Base-by-base conservation (phyloP, 2,329 filamentous ascomycete species). In the Fusarium sp. region DNA sequence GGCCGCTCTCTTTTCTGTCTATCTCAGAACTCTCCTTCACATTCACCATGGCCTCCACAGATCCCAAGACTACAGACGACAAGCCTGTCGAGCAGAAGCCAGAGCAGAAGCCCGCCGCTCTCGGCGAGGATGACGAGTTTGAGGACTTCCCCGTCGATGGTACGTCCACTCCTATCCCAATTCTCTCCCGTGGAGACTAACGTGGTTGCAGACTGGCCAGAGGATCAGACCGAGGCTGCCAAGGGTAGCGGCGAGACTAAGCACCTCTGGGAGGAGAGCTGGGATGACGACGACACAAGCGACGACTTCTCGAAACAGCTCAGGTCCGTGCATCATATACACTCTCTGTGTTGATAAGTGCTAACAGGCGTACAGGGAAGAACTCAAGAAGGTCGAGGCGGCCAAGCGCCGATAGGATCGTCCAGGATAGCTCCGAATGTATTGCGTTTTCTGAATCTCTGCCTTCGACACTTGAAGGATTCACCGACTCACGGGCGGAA, bases 211-310 rank as follows among this genome's bases (percentile, higher is more conserved):
- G 96, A 98, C 81, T 99, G 96, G 96, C 85, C 90, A 52, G 90
- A 94, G 79, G 93, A 97, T 77, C 94, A 97, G 77, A 93, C 93
- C 64, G 93, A 97, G 77, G 91, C 90, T 56, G 91, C 91, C 58
- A 85, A 87, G 75, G 88, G 85, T 63, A 88, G 83, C 72, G 90
- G 90, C 75, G 88, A 90, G 62, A 85, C 84, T 68, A 82, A 87
- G 78, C 94, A 98, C 82, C 84, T 99, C 54, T 99, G 96, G 96
- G 96, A 99, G 81, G 96, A 99, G 85, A 97, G 94, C 85, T 99
- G 96, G 96, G 96, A 99, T 77, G 96, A 99, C 76, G 95, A 98
- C 78, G 96, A 98, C 81, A 96, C 93, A 70, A 96, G 87, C 75
- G 96, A 99, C 78, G 96, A 99, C 76, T 99, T 99, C 79, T 96